These are phyloP conservation scores for Diplodia mutila DNA, from an alignment of 2,329 filamentous ascomycete genomes.

Conservation along the genomic window DNA sequence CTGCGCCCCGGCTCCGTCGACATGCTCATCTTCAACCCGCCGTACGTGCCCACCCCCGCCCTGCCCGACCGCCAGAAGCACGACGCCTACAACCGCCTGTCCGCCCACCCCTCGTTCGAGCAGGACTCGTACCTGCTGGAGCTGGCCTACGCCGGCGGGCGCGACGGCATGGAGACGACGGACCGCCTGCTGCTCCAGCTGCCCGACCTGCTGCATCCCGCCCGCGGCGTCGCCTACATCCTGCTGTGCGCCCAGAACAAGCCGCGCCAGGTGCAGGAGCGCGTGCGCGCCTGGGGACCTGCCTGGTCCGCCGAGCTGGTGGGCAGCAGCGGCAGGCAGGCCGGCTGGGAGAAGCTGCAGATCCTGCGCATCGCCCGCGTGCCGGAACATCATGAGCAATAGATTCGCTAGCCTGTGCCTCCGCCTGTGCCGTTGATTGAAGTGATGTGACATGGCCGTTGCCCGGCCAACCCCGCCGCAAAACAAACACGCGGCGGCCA, in stretches of 20 bases:
- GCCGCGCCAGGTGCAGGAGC: conserved; percentile 71
- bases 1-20: conserved; percentile 68
- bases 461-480: conserved; percentile 4
- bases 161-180: conserved; percentile 93
- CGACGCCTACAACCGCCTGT: conserved; percentile 31
- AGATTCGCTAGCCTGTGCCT: background rate
- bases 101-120: conserved; percentile 60
- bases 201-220: conserved; percentile 63
- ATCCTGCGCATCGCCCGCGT: conserved; percentile 81
- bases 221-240: conserved; percentile 81
- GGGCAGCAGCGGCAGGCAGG: conserved; percentile 80
- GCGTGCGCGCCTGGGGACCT: conserved; percentile 61
- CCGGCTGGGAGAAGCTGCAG: conserved; percentile 92
- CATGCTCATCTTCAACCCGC: conserved; percentile 93
- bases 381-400: background rate
- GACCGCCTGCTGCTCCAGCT: conserved; percentile 74
- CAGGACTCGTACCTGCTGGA: conserved; percentile 81
- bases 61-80: conserved; percentile 62
- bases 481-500: background rate
- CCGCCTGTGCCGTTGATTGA: background rate
- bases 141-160: conserved; percentile 85
- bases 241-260: conserved; percentile 89
- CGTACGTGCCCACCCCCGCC: conserved; percentile 86
- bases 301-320: conserved; percentile 79
- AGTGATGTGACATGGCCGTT: background rate